These are phyloP conservation scores for Psilocybe azurescens DNA, from an alignment of 768 basidiomycete genomes.

Conservation along the genomic window DNA sequence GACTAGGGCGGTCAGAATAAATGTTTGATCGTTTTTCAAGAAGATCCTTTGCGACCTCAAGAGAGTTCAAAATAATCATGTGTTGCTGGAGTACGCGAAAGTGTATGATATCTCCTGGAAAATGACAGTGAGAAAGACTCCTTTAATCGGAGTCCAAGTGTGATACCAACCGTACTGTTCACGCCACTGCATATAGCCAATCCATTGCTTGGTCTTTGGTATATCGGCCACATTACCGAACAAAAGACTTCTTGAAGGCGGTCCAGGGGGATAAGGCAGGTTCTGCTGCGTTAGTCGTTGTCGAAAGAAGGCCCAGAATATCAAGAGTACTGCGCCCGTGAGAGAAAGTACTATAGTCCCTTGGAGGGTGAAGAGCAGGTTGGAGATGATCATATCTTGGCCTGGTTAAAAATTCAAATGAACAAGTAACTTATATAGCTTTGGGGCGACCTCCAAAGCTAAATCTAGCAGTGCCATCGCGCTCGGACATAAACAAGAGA, in stretches of 20 bases:
- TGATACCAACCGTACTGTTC: constrained; percentile 7
- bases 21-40: constrained; percentile 28
- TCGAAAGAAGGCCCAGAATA: constrained; percentile 1
- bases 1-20: constrained; percentile 28
- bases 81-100: constrained; percentile 25
- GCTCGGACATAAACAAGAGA: too few relatives aligned
- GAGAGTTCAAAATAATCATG: constrained; percentile 28
- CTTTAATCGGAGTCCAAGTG: too few relatives aligned
- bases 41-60: constrained; percentile 26
- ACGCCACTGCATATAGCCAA: constrained; percentile 8
- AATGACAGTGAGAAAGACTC: too few relatives aligned
- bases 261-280: constrained; percentile 12
- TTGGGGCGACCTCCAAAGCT: too few relatives aligned
- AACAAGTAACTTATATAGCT: too few relatives aligned
- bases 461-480: too few relatives aligned
- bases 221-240: constrained; percentile 9
- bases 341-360: too few relatives aligned
- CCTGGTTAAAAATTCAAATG: too few relatives aligned
- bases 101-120: constrained; percentile 30
- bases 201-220: background rate
- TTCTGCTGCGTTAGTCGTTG: background rate
- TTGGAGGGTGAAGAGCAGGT: too few relatives aligned
- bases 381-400: too few relatives aligned
- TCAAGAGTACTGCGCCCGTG: background rate
- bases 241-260: constrained; percentile 1